These are phyloP conservation scores for Venturia aucupariae DNA, from an alignment of 2,329 filamentous ascomycete genomes.

Conservation along the genomic window DNA sequence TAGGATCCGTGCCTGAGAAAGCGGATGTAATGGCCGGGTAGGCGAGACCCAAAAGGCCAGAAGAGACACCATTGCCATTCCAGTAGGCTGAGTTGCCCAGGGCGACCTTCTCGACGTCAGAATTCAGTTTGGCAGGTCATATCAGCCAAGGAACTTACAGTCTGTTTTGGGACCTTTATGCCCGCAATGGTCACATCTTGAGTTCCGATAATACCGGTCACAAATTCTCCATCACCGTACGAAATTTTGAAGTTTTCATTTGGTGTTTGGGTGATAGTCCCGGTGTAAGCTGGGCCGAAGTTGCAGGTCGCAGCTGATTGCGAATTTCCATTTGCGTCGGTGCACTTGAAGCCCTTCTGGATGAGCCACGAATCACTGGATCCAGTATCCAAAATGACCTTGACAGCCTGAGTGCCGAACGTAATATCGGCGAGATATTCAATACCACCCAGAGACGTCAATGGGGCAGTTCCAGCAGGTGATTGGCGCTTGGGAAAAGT, in stretches of 20 bases:
- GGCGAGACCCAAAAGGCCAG: slow-evolving; percentile 43
- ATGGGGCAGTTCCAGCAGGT: background rate
- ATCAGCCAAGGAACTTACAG: background rate
- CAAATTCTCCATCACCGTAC: slow-evolving; percentile 36
- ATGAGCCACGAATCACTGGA: slow-evolving; percentile 40
- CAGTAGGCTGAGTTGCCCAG: slow-evolving; percentile 36
- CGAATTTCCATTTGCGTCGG: slow-evolving; percentile 21
- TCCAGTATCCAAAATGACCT: slow-evolving; percentile 38
- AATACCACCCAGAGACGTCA: slow-evolving; percentile 2
- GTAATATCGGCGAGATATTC: slow-evolving; percentile 12
- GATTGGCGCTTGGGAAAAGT: background rate
- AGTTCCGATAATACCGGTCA: slow-evolving; percentile 32
- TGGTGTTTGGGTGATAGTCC: slow-evolving; percentile 23
- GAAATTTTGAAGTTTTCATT: slow-evolving; percentile 35
- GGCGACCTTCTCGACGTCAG: slow-evolving; percentile 28
- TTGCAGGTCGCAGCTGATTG: slow-evolving; percentile 22
- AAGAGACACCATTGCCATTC: slow-evolving; percentile 36
- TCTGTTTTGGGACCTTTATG: slow-evolving; percentile 36
- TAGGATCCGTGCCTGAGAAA: slow-evolving; percentile 23
- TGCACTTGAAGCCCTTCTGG: slow-evolving; percentile 26
- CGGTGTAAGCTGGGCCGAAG: slow-evolving; percentile 25
- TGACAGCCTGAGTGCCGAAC: slow-evolving; percentile 19
- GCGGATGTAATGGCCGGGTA: slow-evolving; percentile 41
- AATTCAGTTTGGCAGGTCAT: background rate
- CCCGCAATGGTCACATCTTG: slow-evolving; percentile 37